Base-by-base conservation (phyloP, 1,139 yeast species). In the Lodderomyces margitis region DNA sequence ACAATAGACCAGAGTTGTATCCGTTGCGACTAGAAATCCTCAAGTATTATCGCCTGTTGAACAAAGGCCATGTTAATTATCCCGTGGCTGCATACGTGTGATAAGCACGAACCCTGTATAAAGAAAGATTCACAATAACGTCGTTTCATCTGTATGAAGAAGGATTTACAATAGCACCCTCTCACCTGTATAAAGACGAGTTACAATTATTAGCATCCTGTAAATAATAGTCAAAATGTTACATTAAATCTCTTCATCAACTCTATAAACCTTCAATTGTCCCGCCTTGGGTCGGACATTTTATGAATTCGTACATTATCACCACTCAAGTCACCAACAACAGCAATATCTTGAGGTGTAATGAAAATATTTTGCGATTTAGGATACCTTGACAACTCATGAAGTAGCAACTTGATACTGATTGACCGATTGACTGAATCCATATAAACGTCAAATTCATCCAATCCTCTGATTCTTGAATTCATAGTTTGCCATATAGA, bases 371-470 rank as follows among this genome's bases (percentile, higher is more conserved):
- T 85, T 62, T 92, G 98, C 1, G 91, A 80, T 47, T 81, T 75
- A 0, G 82, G 79, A 43, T 71, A 68, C 46, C 76, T 75, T 15
- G 77, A 62, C 36, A 91, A 75, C 48, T 89, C 87, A 19, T 75
- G 76, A 42, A 89, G 70, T 56, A 94, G 81, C 51, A 91, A 67
- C 43, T 78, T 74, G 57, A 94, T 81, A 49, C 96, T 89, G 41
- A 86, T 79, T 37, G 83, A 75, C 51, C 98, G 76, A 56, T 91
- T 91, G 21, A 88, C 87, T 37, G 91, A 88, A 61, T 94, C 99
- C 98, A 94, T 92, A 55, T 84, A 94, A 23, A 94, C 98, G 65
- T 94, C 99, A 60, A 92, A 94, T 61, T 94, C 99, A 63, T 94
- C 99, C 45, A 94, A 67, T 0, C 97, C 98, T 46, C 95, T 76